Base-by-base conservation (phyloP, 1,139 yeast genomes). In the Saccharomyces hybrid region DNA sequence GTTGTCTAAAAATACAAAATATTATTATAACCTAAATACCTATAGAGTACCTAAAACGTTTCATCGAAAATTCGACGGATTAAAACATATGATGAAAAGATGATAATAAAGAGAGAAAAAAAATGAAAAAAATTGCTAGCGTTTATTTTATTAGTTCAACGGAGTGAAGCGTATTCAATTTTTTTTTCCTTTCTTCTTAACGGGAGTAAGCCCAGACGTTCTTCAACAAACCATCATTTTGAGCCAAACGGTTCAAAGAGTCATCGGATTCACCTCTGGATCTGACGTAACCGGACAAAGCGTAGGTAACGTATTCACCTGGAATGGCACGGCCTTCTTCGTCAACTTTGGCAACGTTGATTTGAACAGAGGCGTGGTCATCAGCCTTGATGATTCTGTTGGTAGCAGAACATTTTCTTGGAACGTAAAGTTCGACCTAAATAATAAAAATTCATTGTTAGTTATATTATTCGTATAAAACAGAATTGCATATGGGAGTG, bases 361-460 rank as follows among this genome's bases (percentile, higher is more conserved):
- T 82, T 78, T 93, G 99, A 72, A 95, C 98, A 67, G 98, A 88
- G 70, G 98, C 95, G 79, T 93, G 99, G 82, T 93, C 99, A 85
- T 93, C 91, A 75, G 99, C 95, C 86, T 89, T 90, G 86, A 93
- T 91, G 83, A 95, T 90, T 84, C 98, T 91, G 97, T 90, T 91
- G 82, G 99, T 90, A 76, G 99, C 99, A 81, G 98, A 93, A 85
- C 99, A 93, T 85, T 93, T 93, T 88, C 99, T 89, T 84, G 99
- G 99, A 81, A 93, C 96, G 96, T 93, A 93, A 81, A 93, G 91
- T 86, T 95, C 99, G 81, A 93, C 97, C 97, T 89, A 71, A 38
- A 16, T 38, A 20, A 38, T 16, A 11, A 16, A 16, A 38, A 16
- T 32, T n/a, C 3, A 6, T n/a, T 32, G n/a, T 32, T 6, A 16